Evolutionary conservation across 371 early-diverging fungal species (phyloP).

Genomic region (Lichtheimia corymbifera): DNA sequence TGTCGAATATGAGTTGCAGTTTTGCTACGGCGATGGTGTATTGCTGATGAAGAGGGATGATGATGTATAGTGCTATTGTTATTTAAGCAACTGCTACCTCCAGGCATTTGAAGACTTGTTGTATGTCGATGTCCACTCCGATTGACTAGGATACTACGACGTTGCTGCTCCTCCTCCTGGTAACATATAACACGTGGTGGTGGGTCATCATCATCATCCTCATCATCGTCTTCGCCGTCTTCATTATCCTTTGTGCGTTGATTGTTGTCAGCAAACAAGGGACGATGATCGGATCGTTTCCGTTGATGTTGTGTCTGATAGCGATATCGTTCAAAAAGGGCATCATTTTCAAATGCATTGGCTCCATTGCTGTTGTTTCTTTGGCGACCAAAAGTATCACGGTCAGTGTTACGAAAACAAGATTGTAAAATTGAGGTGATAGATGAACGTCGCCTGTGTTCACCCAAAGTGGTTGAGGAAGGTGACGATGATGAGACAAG

Average conservation of each 20-base stretch:
- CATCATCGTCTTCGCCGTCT: neutral
- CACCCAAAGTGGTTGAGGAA: neutral
- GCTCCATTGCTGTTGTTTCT: constrained; percentile 3
- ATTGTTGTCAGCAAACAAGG: neutral
- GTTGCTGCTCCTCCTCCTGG: constrained; percentile 1
- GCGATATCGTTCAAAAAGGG: constrained; percentile 18
- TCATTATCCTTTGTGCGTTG: neutral
- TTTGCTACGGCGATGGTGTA: constrained; percentile 9
- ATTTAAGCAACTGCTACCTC: too few relatives aligned
- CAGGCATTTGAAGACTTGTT: constrained; percentile 2
- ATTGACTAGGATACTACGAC: constrained; percentile 10
- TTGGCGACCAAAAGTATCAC: neutral
- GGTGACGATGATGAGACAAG: constrained; percentile 1
- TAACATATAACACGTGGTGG: constrained; percentile 14
- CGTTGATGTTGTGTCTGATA: constrained; percentile 10
- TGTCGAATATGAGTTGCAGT: constrained; percentile 29
- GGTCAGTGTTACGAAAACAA: neutral
- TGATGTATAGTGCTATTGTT: too few relatives aligned
- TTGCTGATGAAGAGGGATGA: neutral
- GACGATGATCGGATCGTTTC: constrained; percentile 6
- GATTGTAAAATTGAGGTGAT: constrained; percentile 8
- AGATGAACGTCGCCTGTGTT: constrained; percentile 3
- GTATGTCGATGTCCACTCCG: constrained; percentile 5
- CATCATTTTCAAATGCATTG: constrained; percentile 17
- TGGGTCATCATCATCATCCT: neutral